Conservation (phyloP, 768 basidiomycete genomes). For the Russula foetens region DNA sequence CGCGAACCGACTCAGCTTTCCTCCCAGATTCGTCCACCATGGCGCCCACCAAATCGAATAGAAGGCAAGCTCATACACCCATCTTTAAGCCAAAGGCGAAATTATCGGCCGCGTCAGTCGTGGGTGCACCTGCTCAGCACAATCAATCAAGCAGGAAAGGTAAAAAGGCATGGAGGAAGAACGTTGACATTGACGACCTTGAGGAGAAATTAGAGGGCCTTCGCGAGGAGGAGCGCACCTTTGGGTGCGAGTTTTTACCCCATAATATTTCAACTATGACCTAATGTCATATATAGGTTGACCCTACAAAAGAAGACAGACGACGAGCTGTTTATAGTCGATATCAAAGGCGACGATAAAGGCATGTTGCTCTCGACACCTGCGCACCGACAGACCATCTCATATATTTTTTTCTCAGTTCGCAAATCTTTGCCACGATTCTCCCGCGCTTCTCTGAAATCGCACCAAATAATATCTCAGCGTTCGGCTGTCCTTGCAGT, state of each 20-base stretch:
- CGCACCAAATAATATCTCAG: conserved; percentile 72
- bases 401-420: conserved; percentile 33
- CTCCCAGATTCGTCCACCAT: not conserved
- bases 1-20: not conserved
- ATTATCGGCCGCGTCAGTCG: conserved; percentile 2
- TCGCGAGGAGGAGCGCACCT: conserved; percentile 72
- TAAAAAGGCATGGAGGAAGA: conserved; percentile 92
- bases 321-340: conserved; percentile 71
- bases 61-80: not conserved
- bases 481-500: conserved; percentile 87
- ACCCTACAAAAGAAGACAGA: conserved; percentile 60
- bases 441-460: conserved; percentile 47
- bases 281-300: conserved; percentile 34
- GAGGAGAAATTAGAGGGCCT: conserved; percentile 69
- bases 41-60: not conserved
- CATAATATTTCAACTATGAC: not conserved
- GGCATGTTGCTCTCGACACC: conserved; percentile 34
- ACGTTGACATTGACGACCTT: conserved; percentile 76
- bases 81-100: conserved; percentile 1
- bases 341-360: conserved; percentile 69
- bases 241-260: conserved; percentile 47
- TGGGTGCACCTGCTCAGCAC: conserved; percentile 54
- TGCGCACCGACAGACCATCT: not conserved
- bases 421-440: conserved; percentile 50
- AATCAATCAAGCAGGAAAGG: conserved; percentile 77